phyloP scores from a whole-genome alignment of 2,329 filamentous ascomycete species.

The Aspergillus sergii region DNA sequence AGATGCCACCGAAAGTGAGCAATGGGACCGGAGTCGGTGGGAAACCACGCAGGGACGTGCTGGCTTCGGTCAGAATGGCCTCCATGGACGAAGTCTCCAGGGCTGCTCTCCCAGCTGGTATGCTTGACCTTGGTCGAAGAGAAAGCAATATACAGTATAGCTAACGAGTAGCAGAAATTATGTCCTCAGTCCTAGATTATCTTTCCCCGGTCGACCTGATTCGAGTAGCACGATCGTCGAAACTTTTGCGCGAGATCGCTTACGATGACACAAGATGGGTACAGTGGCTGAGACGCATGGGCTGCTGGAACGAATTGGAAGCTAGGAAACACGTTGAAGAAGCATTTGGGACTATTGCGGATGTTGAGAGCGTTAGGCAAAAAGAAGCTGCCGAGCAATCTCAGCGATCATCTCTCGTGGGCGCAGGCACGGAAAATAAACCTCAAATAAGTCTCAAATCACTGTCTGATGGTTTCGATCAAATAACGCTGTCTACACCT shows the following conservation, averaged over 20 bases:
- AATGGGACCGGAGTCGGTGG: slow-evolving; percentile 40
- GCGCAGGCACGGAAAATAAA: slow-evolving; percentile 20
- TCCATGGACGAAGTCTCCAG: slow-evolving; percentile 75
- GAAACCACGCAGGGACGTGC: slow-evolving; percentile 55
- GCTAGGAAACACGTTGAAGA: slow-evolving; percentile 81
- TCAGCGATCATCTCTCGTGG: slow-evolving; percentile 13
- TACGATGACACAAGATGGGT: slow-evolving; percentile 98
- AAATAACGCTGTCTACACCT: slow-evolving; percentile 61
- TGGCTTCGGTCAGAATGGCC: slow-evolving; percentile 77
- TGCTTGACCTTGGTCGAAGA: slow-evolving; percentile 21
- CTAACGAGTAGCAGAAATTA: slow-evolving; percentile 67
- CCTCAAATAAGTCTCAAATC: slow-evolving; percentile 32
- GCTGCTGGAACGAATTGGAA: slow-evolving; percentile 87
- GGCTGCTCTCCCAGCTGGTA: slow-evolving; percentile 80
- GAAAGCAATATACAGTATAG: neutral
- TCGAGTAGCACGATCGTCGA: slow-evolving; percentile 79
- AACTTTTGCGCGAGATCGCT: slow-evolving; percentile 93
- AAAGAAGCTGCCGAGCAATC: slow-evolving; percentile 27
- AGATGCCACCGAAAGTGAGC: slow-evolving; percentile 54
- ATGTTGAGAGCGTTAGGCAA: slow-evolving; percentile 29
- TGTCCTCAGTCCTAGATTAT: slow-evolving; percentile 85
- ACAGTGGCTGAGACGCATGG: slow-evolving; percentile 79
- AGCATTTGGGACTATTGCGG: slow-evolving; percentile 44
- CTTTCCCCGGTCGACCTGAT: slow-evolving; percentile 83
- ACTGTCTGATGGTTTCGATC: slow-evolving; percentile 76